Evolutionary conservation across 2,329 filamentous ascomycete species (phyloP), one percentile per base, ranked within the genome.

Genomic region (Xylaria arbuscula): DNA sequence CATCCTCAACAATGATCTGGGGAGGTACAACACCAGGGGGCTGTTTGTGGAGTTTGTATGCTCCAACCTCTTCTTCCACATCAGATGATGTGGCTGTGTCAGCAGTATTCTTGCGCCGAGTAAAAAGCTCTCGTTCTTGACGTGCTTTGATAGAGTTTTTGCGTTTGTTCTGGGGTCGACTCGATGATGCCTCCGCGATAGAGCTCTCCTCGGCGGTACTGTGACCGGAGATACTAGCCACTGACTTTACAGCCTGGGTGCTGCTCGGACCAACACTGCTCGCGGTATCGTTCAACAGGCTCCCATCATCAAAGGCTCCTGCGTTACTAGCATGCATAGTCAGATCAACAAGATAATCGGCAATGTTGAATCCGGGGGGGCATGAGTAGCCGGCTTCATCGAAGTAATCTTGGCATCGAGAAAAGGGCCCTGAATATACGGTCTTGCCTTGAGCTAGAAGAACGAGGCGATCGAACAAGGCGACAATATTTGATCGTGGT

Each of bases 331-430:
- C 94, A 78, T 99, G 96, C 95, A 99, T 98, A 0, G 96, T 98
- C 48, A 99, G 86, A 78, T 99, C 96, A 36, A 99, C 94, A 5
- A 99, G 88, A 77, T 98, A 99, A 79, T 99, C 96, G 3, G 96
- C 96, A 80, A 99, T 98, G 76, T 99, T 99, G 87, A 98, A 99
- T 1, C 97, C 97, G 28, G 94, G 92, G 11, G 96, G 96, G 77
- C 97, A 99, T 57, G 92, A 85, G 79, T 98, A 99, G 51, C 96
- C 97, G 69, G 97, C 90, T 55, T 89, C 87, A 76, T 98, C 93
- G 75, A 99, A 99, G 78, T 98, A 99, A 22, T 88, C 84, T 79
- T 99, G 96, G 78, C 96, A 99, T 72, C 90, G 90, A 1, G 88
- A 84, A 78, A 98, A 97, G 0, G 93, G 93, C 0, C 96, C 96